phyloP scores from a whole-genome alignment of 106 monocot genomes.

The Cymbidium sinense region DNA sequence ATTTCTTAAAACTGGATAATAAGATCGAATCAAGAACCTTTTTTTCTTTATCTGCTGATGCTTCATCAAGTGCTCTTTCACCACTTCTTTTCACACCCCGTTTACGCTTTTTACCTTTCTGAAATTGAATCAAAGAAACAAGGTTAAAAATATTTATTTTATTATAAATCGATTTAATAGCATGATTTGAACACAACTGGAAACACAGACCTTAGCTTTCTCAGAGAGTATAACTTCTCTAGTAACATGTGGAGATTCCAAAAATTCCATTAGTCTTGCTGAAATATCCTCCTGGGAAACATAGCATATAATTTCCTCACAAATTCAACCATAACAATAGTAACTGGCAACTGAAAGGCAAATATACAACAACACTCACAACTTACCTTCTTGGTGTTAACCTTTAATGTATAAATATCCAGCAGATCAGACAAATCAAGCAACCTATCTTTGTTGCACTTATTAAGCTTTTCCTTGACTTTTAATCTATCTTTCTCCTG shows the following conservation, averaged over 20 bases:
- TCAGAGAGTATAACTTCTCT: slow-evolving; percentile 81
- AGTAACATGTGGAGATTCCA: slow-evolving; percentile 73
- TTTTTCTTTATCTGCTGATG: slow-evolving; percentile 22
- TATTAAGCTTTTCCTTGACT: slow-evolving; percentile 46
- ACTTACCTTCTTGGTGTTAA: slow-evolving; percentile 41
- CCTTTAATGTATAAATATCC: slow-evolving; percentile 30
- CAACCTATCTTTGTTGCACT: slow-evolving; percentile 46
- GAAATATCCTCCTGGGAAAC: slow-evolving; percentile 37
- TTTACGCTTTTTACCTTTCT: slow-evolving; percentile 46
- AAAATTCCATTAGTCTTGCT: slow-evolving; percentile 61
- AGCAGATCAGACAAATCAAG: slow-evolving; percentile 53
- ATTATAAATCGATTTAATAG: background rate
- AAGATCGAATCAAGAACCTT: slow-evolving; percentile 14
- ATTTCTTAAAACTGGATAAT: too few species aligned
- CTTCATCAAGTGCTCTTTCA: slow-evolving; percentile 16
- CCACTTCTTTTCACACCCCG: slow-evolving; percentile 22
- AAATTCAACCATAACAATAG: background rate
- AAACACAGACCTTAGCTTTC: slow-evolving; percentile 19
- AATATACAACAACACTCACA: background rate
- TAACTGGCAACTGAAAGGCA: background rate
- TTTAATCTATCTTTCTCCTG: slow-evolving; percentile 43
- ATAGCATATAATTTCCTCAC: background rate
- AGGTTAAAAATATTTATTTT: background rate
- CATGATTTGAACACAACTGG: background rate
- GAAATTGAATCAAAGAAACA: background rate